Percentiles rank a stretch among this genome's conserved stretches.
Evolutionary conservation across 176 grass and related monocot genomes (phyloP).

Genomic region (Eleusine coracana): DNA sequence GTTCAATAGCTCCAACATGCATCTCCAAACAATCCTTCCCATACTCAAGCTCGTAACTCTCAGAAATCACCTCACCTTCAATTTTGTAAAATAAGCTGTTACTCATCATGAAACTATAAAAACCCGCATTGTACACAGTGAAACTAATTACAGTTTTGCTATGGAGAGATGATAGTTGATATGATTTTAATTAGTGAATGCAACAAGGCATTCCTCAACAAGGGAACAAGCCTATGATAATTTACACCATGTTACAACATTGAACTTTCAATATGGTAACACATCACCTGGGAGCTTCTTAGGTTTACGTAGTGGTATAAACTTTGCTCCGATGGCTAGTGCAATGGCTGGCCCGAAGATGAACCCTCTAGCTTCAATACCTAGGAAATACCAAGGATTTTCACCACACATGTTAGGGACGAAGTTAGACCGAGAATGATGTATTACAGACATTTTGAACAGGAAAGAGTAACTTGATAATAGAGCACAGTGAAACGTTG

Average conservation of each 20-base stretch:
- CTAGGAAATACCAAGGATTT: slow-evolving; percentile 35
- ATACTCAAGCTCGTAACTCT: slow-evolving; percentile 84
- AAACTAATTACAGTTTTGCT: not conserved
- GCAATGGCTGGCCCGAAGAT: slow-evolving; percentile 90
- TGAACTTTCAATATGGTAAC: too few species aligned
- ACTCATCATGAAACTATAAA: not conserved
- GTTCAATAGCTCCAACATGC: slow-evolving; percentile 76
- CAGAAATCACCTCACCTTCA: slow-evolving; percentile 90
- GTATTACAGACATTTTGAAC: not conserved
- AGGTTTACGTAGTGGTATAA: slow-evolving; percentile 92
- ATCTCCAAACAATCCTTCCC: slow-evolving; percentile 95
- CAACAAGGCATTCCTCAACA: not conserved
- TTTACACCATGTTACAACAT: too few species aligned
- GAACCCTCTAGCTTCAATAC: slow-evolving; percentile 96
- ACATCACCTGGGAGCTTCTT: slow-evolving; percentile 85
- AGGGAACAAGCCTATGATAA: not conserved
- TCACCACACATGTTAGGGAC: not conserved
- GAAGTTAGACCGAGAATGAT: not conserved
- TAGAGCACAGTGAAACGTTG: not conserved
- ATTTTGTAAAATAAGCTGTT: not conserved
- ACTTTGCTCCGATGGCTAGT: slow-evolving; percentile 80
- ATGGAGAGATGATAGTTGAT: not conserved
- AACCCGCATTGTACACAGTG: not conserved
- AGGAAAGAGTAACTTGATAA: not conserved
- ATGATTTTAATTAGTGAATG: too few species aligned